Percentiles rank a stretch among this genome's conserved stretches.
Conservation (phyloP, 768 basidiomycete genomes). For the Lyophyllum decastes region DNA sequence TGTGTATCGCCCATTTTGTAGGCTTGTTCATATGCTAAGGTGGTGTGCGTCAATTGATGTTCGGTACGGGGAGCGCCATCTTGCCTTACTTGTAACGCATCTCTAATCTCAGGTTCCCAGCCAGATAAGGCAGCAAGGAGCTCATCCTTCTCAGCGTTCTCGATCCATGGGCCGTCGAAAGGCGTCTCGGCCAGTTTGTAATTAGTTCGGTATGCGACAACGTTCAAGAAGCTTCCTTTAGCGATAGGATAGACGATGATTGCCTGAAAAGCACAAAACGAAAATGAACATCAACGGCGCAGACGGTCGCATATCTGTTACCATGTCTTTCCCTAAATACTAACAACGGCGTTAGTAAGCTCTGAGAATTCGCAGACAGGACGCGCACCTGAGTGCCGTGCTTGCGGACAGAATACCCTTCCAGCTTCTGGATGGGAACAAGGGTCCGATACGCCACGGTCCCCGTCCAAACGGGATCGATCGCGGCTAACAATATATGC, state of each 20-base stretch:
- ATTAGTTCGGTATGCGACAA: conserved; percentile 30
- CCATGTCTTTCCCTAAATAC: conserved; percentile 34
- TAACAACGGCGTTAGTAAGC: conserved; percentile 5
- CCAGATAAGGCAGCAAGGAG: conserved; percentile 26
- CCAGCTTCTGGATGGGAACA: conserved; percentile 29
- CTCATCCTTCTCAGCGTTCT: conserved; percentile 31
- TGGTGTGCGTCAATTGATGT: neutral
- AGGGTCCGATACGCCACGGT: conserved; percentile 35
- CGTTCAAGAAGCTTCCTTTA: conserved; percentile 35
- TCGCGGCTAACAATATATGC: conserved; percentile 10
- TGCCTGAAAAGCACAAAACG: conserved; percentile 26
- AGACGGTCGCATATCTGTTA: conserved; percentile 5
- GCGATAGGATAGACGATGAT: conserved; percentile 40
- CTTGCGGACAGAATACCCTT: conserved; percentile 1
- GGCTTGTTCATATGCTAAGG: conserved; percentile 5
- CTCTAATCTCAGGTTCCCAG: conserved; percentile 38
- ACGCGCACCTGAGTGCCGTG: conserved; percentile 21
- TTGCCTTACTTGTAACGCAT: conserved; percentile 27
- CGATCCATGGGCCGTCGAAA: conserved; percentile 32
- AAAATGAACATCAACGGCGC: conserved; percentile 1
- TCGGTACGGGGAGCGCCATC: neutral
- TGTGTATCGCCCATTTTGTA: conserved; percentile 45
- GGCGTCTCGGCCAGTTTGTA: conserved; percentile 26
- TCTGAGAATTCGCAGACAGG: neutral
- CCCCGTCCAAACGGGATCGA: conserved; percentile 43